Evolutionary conservation across 192 early-diverging fungal species (phyloP), one percentile per base, ranked within the genome.

Genomic region (Geranomyces michiganensis): DNA sequence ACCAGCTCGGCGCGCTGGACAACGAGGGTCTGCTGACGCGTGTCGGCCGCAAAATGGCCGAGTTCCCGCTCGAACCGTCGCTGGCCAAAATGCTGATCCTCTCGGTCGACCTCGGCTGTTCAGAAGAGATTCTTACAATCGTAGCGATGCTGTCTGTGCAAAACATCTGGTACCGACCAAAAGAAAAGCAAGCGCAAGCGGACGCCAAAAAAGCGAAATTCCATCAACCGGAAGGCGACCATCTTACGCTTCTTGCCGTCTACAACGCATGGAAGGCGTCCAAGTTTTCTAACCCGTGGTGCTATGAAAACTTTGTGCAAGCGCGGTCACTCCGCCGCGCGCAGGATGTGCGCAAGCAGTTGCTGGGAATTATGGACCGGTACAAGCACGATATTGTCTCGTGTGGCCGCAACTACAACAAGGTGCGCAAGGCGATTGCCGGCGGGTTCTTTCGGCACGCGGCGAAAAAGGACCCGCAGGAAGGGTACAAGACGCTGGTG

Each of bases 381-480:
- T 95, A 93, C 74, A 86, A 89, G 59, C 96, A 98, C 78, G 94
- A 96, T 61, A 92, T 99, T 77, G 92, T 97, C 22, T 92, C 90
- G 30, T 97, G 97, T 80, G 90, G 90, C 31, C 89, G 88, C 72
- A 97, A 98, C 70, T 97, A 92, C 79, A 92, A 94, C 49, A 95
- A 94, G 64, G 96, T 98, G 1, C 87, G 93, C 33, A 85, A 89
- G 43, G 93, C 96, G 0, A 87, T 99, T 26, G 92, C 92, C 49
- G 92, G 91, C 21, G 97, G 97, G 19, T 94, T 91, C 73, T 99
- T 99, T 83, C 86, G 94, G 24, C 90, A 99, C 73, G 91, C 94
- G 0, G 97, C 97, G 66, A 98, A 99, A 75, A 97, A 97, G 70
- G 97, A 99, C 77, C 94, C 96, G 2, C 93, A 96, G 78, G 97